Conservation (phyloP, 129 eudicot species). For the Mikania micrantha region DNA sequence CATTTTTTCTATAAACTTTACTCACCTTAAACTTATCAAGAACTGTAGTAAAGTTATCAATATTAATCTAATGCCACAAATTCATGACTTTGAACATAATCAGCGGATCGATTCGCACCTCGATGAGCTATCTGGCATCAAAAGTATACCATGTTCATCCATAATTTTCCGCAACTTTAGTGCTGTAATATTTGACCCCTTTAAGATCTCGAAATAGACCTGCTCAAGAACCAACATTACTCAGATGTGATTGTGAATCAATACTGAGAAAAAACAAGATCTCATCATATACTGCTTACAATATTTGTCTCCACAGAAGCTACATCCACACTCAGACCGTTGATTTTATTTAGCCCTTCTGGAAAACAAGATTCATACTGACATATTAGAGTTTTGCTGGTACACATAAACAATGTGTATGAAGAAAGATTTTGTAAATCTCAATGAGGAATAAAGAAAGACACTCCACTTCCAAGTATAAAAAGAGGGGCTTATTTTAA, state of each 20-base stretch:
- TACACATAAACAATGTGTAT: neutral
- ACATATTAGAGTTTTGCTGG: neutral
- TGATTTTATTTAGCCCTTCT: conserved; percentile 71
- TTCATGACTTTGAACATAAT: neutral
- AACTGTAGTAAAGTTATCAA: neutral
- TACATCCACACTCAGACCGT: conserved; percentile 62
- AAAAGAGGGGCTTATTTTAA: too few relatives aligned
- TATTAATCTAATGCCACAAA: neutral
- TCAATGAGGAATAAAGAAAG: neutral
- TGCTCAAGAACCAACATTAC: conserved; percentile 17
- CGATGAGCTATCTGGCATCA: conserved; percentile 59
- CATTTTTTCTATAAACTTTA: neutral
- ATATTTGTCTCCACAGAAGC: conserved; percentile 81
- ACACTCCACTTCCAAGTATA: neutral
- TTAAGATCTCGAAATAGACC: conserved; percentile 64
- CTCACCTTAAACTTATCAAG: neutral
- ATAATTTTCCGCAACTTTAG: conserved; percentile 50
- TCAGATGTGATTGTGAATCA: neutral
- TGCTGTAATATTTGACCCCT: conserved; percentile 46
- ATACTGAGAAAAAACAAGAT: neutral
- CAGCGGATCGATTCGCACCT: conserved; percentile 36
- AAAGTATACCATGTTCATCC: conserved; percentile 65
- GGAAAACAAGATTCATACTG: conserved; percentile 10
- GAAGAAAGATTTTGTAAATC: neutral
- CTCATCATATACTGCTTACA: conserved; percentile 38